phyloP scores from a whole-genome alignment of 2,329 filamentous ascomycete genomes.

The Biscogniauxia marginata region DNA sequence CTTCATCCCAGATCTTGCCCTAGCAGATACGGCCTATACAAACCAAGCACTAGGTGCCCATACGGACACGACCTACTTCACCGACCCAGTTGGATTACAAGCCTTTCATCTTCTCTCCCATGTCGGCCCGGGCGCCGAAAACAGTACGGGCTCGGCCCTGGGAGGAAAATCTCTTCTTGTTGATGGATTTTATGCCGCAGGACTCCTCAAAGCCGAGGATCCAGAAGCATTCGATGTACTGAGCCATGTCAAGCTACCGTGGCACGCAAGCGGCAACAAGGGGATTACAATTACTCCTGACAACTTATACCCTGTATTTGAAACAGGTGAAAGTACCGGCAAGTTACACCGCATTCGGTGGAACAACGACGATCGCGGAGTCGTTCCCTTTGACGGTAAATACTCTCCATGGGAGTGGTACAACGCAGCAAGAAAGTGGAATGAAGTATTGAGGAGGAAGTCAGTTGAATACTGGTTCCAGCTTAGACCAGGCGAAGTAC shows the following conservation, averaged over 20 bases:
- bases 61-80: constrained; percentile 96
- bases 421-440: constrained; percentile 71
- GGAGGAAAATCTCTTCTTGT: constrained; percentile 82
- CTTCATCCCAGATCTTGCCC: constrained; percentile 84
- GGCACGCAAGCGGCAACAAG: constrained; percentile 87
- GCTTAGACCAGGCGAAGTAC: constrained; percentile 71
- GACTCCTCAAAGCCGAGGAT: constrained; percentile 54
- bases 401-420: constrained; percentile 68
- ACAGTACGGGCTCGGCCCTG: constrained; percentile 22
- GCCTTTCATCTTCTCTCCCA: constrained; percentile 90
- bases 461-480: constrained; percentile 77
- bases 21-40: constrained; percentile 90
- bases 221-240: constrained; percentile 58
- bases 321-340: constrained; percentile 44
- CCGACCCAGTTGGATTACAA: constrained; percentile 85
- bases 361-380: constrained; percentile 88
- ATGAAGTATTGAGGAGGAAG: constrained; percentile 63
- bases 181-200: constrained; percentile 78
- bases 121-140: constrained; percentile 28
- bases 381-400: constrained; percentile 54
- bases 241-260: constrained; percentile 58
- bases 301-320: constrained; percentile 68
- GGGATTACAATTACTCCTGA: constrained; percentile 78
- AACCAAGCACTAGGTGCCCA: constrained; percentile 79
- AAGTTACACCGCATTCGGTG: constrained; percentile 67